Percentiles rank a stretch among this genome's conserved stretches.
Evolutionary conservation across 1,284 basidiomycete species (phyloP).

Genomic region (Omphalotus olearius): DNA sequence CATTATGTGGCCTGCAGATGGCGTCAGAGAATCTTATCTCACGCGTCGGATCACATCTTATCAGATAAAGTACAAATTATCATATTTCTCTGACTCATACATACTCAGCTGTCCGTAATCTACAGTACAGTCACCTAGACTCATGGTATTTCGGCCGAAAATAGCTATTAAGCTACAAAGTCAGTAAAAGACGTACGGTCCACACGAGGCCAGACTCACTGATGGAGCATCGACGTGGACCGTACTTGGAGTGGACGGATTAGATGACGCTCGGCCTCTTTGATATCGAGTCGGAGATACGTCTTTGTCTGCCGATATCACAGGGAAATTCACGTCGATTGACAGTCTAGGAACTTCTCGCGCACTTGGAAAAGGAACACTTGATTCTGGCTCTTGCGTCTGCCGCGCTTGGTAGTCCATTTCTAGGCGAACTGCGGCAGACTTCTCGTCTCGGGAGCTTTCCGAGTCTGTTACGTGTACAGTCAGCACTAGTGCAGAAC

Average conservation of each 20-base stretch:
- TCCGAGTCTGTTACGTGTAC: neutral
- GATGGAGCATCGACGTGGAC: neutral
- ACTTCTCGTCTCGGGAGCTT: neutral
- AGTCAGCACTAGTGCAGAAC: neutral
- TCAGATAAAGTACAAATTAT: too few relatives aligned
- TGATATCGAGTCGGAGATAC: neutral
- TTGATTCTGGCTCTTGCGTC: neutral
- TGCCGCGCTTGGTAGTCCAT: neutral
- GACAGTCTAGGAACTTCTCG: neutral
- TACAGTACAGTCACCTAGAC: too few relatives aligned
- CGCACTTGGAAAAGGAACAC: neutral
- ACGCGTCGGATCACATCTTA: too few relatives aligned
- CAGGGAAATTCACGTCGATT: neutral
- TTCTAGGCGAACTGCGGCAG: neutral
- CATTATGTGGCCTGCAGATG: too few relatives aligned
- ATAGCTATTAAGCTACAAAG: too few relatives aligned
- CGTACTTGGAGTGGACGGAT: constrained; percentile 10
- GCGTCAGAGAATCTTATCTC: too few relatives aligned
- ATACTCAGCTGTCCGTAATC: too few relatives aligned
- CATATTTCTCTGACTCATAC: too few relatives aligned
- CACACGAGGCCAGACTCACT: too few relatives aligned
- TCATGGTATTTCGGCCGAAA: too few relatives aligned
- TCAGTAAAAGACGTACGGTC: too few relatives aligned
- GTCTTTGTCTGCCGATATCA: too few relatives aligned
- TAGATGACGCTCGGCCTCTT: constrained; percentile 11